Percentiles rank a stretch among this genome's conserved stretches.
phyloP scores from a whole-genome alignment of 2,329 filamentous ascomycete genomes.

The Fusarium circinatum region DNA sequence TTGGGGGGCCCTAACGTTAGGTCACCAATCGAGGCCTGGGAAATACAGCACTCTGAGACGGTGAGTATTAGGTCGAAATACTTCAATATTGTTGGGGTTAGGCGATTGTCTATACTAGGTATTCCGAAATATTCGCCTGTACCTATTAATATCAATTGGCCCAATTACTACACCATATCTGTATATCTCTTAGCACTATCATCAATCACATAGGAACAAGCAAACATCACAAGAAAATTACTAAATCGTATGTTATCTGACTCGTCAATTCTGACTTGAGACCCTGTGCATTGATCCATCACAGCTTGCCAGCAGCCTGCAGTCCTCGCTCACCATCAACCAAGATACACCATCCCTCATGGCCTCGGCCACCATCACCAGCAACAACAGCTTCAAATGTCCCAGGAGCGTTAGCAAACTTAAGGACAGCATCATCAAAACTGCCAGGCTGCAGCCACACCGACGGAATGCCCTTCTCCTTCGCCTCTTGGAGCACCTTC shows the following conservation, averaged over 20 bases:
- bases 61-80: neutral
- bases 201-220: neutral
- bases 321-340: conserved; percentile 80
- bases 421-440: conserved; percentile 79
- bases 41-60: neutral
- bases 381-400: conserved; percentile 77
- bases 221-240: neutral
- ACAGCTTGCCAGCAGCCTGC: conserved; percentile 65
- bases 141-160: neutral
- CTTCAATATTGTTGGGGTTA: neutral
- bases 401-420: conserved; percentile 69
- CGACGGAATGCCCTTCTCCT: conserved; percentile 74
- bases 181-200: neutral
- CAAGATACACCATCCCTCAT: conserved; percentile 87
- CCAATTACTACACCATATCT: neutral
- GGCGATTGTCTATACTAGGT: neutral
- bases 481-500: conserved; percentile 80
- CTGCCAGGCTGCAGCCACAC: conserved; percentile 94
- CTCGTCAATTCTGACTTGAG: neutral
- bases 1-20: neutral
- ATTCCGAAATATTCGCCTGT: neutral
- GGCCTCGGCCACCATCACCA: conserved; percentile 70
- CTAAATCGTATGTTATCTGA: neutral
- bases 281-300: neutral
- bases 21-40: neutral